These are phyloP conservation scores for Ganoderma resinaceum DNA, from an alignment of 1,284 basidiomycete genomes.

Conservation along the genomic window DNA sequence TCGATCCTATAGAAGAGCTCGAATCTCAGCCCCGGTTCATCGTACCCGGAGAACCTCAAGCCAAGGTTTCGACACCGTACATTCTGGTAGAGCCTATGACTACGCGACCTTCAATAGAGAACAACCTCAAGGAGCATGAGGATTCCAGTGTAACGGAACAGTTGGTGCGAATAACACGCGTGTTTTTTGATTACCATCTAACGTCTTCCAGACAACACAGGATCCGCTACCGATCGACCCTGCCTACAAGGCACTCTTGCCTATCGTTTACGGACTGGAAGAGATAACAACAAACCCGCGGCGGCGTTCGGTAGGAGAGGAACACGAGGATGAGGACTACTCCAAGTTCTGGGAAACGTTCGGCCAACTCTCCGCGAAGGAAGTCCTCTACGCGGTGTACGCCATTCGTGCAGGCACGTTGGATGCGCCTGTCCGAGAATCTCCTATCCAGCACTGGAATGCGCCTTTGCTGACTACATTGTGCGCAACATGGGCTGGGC, in stretches of 20 bases:
- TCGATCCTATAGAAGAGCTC: neutral
- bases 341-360: constrained; percentile 28
- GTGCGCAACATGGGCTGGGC: neutral
- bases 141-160: neutral
- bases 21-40: neutral
- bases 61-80: neutral
- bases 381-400: constrained; percentile 22
- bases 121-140: neutral
- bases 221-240: neutral
- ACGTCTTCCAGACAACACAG: neutral
- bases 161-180: neutral
- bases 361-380: constrained; percentile 23
- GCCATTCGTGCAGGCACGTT: constrained; percentile 18
- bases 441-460: neutral
- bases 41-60: neutral
- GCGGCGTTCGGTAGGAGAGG: constrained; percentile 9
- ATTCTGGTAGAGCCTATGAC: neutral
- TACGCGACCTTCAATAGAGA: neutral
- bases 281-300: constrained; percentile 11
- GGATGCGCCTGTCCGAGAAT: neutral
- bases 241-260: constrained; percentile 18
- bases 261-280: constrained; percentile 22
- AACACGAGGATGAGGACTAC: constrained; percentile 22
- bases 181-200: neutral
- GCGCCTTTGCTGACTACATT: neutral